phyloP scores from a whole-genome alignment of 495 filamentous ascomycete genomes.

The Sphaerosporella brunnea region DNA sequence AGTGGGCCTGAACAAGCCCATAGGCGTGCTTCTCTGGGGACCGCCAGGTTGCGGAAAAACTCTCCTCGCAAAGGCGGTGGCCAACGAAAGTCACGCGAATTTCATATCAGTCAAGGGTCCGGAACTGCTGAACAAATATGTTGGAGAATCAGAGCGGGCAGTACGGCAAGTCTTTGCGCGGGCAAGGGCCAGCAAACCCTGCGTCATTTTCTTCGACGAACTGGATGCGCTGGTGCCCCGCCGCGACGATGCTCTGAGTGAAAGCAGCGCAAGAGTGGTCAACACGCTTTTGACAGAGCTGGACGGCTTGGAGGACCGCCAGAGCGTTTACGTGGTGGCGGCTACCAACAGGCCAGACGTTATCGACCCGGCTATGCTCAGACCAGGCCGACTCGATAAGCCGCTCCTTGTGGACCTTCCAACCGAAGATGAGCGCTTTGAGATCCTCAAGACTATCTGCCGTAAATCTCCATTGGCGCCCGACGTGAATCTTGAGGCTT shows the following conservation, averaged over 20 bases:
- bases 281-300: constrained; percentile 95
- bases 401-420: constrained; percentile 83
- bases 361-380: constrained; percentile 88
- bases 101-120: constrained; percentile 98
- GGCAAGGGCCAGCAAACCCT: constrained; percentile 70
- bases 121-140: constrained; percentile 36
- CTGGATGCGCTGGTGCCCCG: constrained; percentile 79
- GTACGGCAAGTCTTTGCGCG: constrained; percentile 85
- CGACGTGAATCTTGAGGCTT: constrained; percentile 32
- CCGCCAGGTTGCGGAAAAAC: constrained; percentile 96
- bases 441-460: constrained; percentile 65
- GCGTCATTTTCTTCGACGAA: constrained; percentile 96
- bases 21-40: constrained; percentile 89
- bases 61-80: constrained; percentile 85
- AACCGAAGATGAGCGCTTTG: constrained; percentile 55
- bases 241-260: constrained; percentile 62
- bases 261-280: constrained; percentile 74
- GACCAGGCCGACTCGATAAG: constrained; percentile 77
- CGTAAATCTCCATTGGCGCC: constrained; percentile 38
- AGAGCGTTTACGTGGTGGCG: constrained; percentile 85
- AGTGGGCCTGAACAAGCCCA: constrained; percentile 74
- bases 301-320: constrained; percentile 63
- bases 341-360: constrained; percentile 93
- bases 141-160: constrained; percentile 85
- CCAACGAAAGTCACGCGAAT: constrained; percentile 86